A percentile compares a stretch with the other conserved stretches of the same genome.
phyloP scores from a whole-genome alignment of 805 yeast species.

The Ogataea pilisensis region DNA sequence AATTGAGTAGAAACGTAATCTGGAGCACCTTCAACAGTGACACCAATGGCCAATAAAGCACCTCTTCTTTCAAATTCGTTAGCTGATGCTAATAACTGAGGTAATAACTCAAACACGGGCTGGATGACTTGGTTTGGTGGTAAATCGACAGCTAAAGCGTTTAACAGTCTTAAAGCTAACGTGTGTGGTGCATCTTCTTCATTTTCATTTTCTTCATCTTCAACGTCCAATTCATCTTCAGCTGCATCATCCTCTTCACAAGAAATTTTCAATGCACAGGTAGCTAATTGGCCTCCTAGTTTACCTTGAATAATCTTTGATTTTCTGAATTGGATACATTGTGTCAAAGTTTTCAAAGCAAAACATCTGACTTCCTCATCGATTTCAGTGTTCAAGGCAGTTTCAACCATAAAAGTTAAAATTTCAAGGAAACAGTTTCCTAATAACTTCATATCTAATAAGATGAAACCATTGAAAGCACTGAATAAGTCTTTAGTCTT shows the following conservation, averaged over 20 bases:
- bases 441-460: constrained; percentile 71
- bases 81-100: constrained; percentile 53
- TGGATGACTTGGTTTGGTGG: constrained; percentile 91
- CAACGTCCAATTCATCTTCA: constrained; percentile 67
- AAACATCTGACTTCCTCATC: constrained; percentile 82
- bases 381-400: constrained; percentile 58
- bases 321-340: constrained; percentile 76
- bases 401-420: constrained; percentile 69
- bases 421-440: constrained; percentile 71
- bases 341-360: constrained; percentile 79
- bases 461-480: constrained; percentile 74
- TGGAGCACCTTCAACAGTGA: constrained; percentile 88
- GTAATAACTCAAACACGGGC: constrained; percentile 67
- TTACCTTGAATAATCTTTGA: constrained; percentile 74
- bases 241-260: constrained; percentile 78
- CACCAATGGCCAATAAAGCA: constrained; percentile 75
- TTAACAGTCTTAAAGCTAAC: constrained; percentile 75
- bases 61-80: constrained; percentile 83
- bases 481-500: constrained; percentile 74
- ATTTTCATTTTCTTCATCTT: constrained; percentile 88
- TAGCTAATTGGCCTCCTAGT: constrained; percentile 76
- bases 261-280: constrained; percentile 70
- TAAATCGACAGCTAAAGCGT: constrained; percentile 72
- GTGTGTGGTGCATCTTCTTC: constrained; percentile 81
- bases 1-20: constrained; percentile 80